These are phyloP conservation scores for Mucor plumbeus DNA, from an alignment of 371 early-diverging fungal species.

Conservation along the genomic window DNA sequence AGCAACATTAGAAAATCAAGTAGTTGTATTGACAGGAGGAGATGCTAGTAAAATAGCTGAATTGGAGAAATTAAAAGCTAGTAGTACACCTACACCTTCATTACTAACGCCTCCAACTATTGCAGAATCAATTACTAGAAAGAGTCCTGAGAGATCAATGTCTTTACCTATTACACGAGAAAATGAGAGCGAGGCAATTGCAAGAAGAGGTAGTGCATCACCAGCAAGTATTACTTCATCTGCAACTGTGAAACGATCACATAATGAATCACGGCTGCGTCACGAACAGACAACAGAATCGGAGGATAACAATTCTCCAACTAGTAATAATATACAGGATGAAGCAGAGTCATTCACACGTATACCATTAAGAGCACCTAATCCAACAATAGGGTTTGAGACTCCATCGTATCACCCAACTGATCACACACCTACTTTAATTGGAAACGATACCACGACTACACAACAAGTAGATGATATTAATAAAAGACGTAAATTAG, in stretches of 20 bases:
- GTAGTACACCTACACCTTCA: conserved; percentile 15
- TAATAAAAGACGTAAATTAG: conserved; percentile 15
- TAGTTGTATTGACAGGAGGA: conserved; percentile 20
- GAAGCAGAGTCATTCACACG: conserved; percentile 15
- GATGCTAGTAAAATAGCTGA: conserved; percentile 12
- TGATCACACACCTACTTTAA: neutral
- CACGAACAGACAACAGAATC: conserved; percentile 6
- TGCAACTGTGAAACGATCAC: neutral
- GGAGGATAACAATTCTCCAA: neutral
- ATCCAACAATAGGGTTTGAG: conserved; percentile 10
- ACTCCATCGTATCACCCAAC: neutral
- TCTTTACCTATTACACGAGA: neutral
- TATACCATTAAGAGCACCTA: conserved; percentile 23
- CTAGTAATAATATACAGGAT: neutral
- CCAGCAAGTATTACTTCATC: neutral
- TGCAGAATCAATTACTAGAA: conserved; percentile 4
- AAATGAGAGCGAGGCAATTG: neutral
- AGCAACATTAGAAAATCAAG: conserved; percentile 19
- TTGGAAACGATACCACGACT: conserved; percentile 1
- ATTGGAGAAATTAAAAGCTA: conserved; percentile 18
- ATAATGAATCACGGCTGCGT: conserved; percentile 6
- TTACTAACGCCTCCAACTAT: neutral
- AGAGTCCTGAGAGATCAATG: conserved; percentile 11
- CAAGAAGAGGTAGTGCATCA: conserved; percentile 14
- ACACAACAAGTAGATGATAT: neutral